Conservation (phyloP, 2,329 filamentous ascomycete species). For the Stemphylium vesicarium region DNA sequence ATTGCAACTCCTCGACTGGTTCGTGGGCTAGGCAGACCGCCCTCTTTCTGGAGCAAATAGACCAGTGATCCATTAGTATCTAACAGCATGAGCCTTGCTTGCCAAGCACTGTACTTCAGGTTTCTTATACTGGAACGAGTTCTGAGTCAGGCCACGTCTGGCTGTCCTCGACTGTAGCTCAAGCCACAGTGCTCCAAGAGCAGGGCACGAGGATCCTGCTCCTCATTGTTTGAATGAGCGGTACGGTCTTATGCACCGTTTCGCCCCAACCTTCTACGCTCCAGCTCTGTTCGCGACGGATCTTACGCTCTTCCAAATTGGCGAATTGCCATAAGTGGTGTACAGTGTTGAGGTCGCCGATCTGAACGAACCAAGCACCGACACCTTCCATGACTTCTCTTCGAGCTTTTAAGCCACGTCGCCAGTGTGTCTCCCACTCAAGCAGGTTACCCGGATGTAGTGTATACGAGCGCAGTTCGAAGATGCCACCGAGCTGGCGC, state of each 20-base stretch:
- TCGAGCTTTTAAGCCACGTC: conserved; percentile 85
- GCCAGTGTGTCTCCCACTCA: conserved; percentile 99
- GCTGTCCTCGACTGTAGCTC: conserved; percentile 28
- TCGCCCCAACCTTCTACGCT: conserved; percentile 93
- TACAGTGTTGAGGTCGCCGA: conserved; percentile 95
- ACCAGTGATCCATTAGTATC: background rate
- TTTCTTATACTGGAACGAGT: background rate
- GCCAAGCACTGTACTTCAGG: background rate
- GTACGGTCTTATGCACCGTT: conserved; percentile 97
- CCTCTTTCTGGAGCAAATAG: background rate
- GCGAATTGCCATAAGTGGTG: conserved; percentile 99
- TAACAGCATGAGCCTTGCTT: background rate
- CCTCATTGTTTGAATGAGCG: conserved; percentile 95
- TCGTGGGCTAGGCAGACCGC: background rate
- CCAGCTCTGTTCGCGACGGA: conserved; percentile 93
- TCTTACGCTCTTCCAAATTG: conserved; percentile 90
- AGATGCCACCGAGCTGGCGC: conserved; percentile 86
- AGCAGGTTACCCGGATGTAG: conserved; percentile 93
- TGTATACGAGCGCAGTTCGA: conserved; percentile 96
- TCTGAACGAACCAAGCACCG: conserved; percentile 98
- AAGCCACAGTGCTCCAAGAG: conserved; percentile 94
- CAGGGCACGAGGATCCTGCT: conserved; percentile 91
- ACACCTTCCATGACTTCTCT: conserved; percentile 98
- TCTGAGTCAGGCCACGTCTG: background rate
- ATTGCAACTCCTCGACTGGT: background rate